Evolutionary conservation across 2,329 filamentous ascomycete genomes (phyloP).

Genomic region (Fonsecaea pedrosoi): DNA sequence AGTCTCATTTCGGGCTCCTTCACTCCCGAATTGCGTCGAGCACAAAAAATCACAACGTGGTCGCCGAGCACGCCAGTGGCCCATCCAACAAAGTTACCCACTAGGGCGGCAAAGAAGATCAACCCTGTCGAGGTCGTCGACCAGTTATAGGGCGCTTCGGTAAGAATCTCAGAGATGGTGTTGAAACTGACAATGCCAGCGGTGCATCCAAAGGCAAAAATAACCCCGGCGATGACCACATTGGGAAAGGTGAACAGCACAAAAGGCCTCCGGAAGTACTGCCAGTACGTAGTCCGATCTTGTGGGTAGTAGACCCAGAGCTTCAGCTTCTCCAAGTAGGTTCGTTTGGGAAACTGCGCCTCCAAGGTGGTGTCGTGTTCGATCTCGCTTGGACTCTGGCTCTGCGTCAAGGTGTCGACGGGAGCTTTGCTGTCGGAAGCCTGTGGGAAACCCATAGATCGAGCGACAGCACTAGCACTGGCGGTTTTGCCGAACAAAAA

Average conservation of each 20-base stretch:
- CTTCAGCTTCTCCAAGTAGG: slow-evolving; percentile 41
- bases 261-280: slow-evolving; percentile 51
- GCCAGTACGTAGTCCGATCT: slow-evolving; percentile 47
- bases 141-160: slow-evolving; percentile 43
- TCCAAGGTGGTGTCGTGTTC: slow-evolving; percentile 39
- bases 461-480: slow-evolving; percentile 12
- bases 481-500: slow-evolving; percentile 38
- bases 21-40: slow-evolving; percentile 38
- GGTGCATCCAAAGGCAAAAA: slow-evolving; percentile 52
- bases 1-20: slow-evolving; percentile 41
- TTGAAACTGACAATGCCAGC: slow-evolving; percentile 50
- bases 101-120: slow-evolving; percentile 42
- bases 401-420: slow-evolving; percentile 9
- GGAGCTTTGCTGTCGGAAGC: slow-evolving; percentile 9
- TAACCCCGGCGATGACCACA: slow-evolving; percentile 49
- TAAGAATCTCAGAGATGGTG: slow-evolving; percentile 44
- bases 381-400: slow-evolving; percentile 27
- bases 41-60: slow-evolving; percentile 37
- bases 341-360: slow-evolving; percentile 34
- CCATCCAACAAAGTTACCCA: slow-evolving; percentile 40
- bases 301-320: slow-evolving; percentile 39
- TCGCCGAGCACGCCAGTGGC: slow-evolving; percentile 40
- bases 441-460: neutral
- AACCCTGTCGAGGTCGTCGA: slow-evolving; percentile 42
- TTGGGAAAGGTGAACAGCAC: slow-evolving; percentile 50